Conservation (phyloP, 2,329 filamentous ascomycete genomes). For the Venturia nashicola region DNA sequence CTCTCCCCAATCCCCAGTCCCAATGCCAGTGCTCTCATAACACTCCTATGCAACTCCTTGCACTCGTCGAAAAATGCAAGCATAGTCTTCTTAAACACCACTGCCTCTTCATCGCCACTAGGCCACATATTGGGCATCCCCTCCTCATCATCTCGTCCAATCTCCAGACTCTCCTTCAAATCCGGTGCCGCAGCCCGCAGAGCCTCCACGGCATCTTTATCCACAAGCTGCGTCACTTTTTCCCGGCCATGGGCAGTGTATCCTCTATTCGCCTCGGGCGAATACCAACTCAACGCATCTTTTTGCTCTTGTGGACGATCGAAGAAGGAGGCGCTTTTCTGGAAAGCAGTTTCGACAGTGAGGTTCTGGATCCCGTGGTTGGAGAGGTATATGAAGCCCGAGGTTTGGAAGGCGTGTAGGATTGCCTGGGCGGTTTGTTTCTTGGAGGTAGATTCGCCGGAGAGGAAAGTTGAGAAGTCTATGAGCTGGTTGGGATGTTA, state of each 20-base stretch:
- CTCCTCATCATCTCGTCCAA: slow-evolving; percentile 47
- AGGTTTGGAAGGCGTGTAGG: slow-evolving; percentile 67
- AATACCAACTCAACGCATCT: slow-evolving; percentile 28
- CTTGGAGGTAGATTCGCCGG: slow-evolving; percentile 48
- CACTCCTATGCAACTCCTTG: slow-evolving; percentile 58
- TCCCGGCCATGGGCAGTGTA: slow-evolving; percentile 34
- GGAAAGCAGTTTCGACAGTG: slow-evolving; percentile 50
- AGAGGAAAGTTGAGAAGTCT: slow-evolving; percentile 63
- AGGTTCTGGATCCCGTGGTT: slow-evolving; percentile 59
- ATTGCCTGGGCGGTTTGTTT: slow-evolving; percentile 57
- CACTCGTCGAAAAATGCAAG: slow-evolving; percentile 61
- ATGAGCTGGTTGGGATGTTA: slow-evolving; percentile 44
- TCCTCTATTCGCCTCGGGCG: slow-evolving; percentile 35
- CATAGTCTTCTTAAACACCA: slow-evolving; percentile 61
- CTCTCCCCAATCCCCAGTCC: slow-evolving; percentile 58
- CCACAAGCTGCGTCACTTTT: slow-evolving; percentile 25
- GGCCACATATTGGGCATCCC: slow-evolving; percentile 72
- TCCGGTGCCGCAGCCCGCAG: slow-evolving; percentile 25
- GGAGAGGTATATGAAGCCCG: slow-evolving; percentile 81
- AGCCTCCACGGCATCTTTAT: slow-evolving; percentile 23
- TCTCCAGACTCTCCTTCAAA: slow-evolving; percentile 48
- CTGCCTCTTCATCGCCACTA: slow-evolving; percentile 38
- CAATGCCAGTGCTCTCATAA: slow-evolving; percentile 78
- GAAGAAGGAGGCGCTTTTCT: slow-evolving; percentile 31
- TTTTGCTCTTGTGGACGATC: slow-evolving; percentile 24